phyloP scores from a whole-genome alignment of 75 land plant genomes.

The Pinus tabuliformis region DNA sequence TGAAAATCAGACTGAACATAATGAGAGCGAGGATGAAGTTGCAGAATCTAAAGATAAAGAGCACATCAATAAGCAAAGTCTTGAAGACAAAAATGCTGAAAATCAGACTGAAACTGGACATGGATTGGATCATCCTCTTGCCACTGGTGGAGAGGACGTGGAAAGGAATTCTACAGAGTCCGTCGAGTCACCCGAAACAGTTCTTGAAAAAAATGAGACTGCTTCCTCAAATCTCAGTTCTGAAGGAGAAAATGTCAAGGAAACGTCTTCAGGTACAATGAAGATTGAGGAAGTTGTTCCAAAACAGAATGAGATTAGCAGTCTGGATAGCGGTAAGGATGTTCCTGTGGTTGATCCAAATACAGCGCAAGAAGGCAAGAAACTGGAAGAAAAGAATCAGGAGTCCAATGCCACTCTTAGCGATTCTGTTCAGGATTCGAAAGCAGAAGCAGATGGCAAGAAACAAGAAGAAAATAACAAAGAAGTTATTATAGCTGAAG shows the following conservation, averaged over 20 bases:
- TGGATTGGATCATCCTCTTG: neutral
- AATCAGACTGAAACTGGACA: neutral
- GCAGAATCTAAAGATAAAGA: neutral
- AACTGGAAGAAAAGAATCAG: conserved; percentile 24
- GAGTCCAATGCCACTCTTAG: conserved; percentile 20
- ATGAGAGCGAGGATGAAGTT: conserved; percentile 1
- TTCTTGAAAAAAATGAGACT: neutral
- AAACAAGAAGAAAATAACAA: conserved; percentile 2
- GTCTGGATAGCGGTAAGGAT: neutral
- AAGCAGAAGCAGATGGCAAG: conserved; percentile 6
- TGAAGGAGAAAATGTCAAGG: neutral
- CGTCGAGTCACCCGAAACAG: neutral
- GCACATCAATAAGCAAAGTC: neutral
- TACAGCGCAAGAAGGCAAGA: conserved; percentile 8
- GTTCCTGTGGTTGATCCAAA: neutral
- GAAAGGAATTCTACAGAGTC: conserved; percentile 3
- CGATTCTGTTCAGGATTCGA: conserved; percentile 9
- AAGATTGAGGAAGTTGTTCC: neutral
- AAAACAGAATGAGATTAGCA: neutral
- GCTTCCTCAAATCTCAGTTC: neutral
- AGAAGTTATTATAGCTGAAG: neutral
- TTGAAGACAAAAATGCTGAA: conserved; percentile 10
- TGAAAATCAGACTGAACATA: no score
- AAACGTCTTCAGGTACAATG: neutral
- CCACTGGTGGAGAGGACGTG: neutral